Conservation (phyloP, 2,329 filamentous ascomycete species). For the Remersonia thermophila region DNA sequence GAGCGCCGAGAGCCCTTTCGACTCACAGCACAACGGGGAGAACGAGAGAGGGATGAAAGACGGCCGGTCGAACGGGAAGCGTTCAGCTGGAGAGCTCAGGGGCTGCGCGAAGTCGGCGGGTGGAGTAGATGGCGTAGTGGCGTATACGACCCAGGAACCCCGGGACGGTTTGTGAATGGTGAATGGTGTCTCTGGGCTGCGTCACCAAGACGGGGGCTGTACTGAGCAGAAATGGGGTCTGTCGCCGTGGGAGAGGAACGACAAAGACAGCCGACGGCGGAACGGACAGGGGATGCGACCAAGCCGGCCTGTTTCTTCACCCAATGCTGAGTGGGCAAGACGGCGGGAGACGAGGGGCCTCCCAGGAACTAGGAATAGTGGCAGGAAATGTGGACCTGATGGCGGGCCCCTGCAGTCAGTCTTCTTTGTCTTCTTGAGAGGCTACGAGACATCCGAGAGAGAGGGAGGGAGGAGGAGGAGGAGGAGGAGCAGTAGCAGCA, state of each 20-base stretch:
- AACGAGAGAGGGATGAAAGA: too few relatives aligned
- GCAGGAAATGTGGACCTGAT: conserved; percentile 8
- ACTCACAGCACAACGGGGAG: too few relatives aligned
- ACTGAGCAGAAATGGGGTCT: not conserved
- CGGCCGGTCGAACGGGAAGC: too few relatives aligned
- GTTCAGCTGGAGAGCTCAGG: too few relatives aligned
- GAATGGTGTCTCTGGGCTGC: not conserved
- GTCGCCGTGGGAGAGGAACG: conserved; percentile 1
- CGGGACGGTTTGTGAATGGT: too few relatives aligned
- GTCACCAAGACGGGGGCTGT: not conserved
- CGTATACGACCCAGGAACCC: too few relatives aligned
- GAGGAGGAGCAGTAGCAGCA: too few relatives aligned
- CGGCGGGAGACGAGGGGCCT: conserved; percentile 9
- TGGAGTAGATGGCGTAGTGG: too few relatives aligned
- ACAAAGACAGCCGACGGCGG: conserved; percentile 11
- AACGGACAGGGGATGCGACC: conserved; percentile 9
- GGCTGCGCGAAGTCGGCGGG: too few relatives aligned
- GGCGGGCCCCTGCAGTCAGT: conserved; percentile 19
- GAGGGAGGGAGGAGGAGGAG: too few relatives aligned
- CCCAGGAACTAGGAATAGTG: conserved; percentile 17
- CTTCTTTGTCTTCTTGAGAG: conserved; percentile 21
- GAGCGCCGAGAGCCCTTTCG: too few relatives aligned
- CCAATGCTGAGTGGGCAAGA: conserved; percentile 12
- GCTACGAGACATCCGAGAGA: conserved; percentile 24
- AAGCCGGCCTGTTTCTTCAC: too few relatives aligned